These are phyloP conservation scores for Pneumocystis sp. DNA, from an alignment of 1,139 yeast species.

Conservation along the genomic window DNA sequence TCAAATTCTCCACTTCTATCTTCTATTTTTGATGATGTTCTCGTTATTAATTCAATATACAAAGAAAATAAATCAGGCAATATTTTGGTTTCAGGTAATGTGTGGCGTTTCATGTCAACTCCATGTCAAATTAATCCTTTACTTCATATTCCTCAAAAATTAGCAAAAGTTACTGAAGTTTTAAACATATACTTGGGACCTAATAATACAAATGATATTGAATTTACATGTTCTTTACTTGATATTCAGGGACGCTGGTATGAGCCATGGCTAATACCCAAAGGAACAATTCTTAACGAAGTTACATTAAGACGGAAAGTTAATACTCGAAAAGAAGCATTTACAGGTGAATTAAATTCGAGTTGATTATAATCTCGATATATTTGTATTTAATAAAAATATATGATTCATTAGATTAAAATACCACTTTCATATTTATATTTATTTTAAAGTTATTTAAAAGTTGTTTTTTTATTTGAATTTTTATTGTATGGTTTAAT, in stretches of 20 bases:
- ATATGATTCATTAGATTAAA: not conserved
- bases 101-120: not conserved
- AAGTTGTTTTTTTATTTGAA: not conserved
- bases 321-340: not conserved
- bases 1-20: not conserved
- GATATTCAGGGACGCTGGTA: slow-evolving; percentile 1
- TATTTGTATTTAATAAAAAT: not conserved
- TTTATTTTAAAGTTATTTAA: not conserved
- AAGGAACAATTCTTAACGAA: not conserved
- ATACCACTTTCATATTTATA: not conserved
- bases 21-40: not conserved
- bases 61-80: not conserved
- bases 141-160: slow-evolving; percentile 3
- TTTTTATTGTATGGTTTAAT: not conserved
- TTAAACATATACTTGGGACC: not conserved
- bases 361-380: not conserved
- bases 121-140: not conserved
- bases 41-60: not conserved
- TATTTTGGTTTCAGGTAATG: slow-evolving; percentile 3
- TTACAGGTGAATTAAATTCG: not conserved
- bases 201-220: not conserved
- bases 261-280: not conserved
- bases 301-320: not conserved
- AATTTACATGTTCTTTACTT: not conserved
- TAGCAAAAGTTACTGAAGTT: not conserved